Evolutionary conservation across 2,329 filamentous ascomycete genomes (phyloP).

Genomic region (Claviceps spartinae): DNA sequence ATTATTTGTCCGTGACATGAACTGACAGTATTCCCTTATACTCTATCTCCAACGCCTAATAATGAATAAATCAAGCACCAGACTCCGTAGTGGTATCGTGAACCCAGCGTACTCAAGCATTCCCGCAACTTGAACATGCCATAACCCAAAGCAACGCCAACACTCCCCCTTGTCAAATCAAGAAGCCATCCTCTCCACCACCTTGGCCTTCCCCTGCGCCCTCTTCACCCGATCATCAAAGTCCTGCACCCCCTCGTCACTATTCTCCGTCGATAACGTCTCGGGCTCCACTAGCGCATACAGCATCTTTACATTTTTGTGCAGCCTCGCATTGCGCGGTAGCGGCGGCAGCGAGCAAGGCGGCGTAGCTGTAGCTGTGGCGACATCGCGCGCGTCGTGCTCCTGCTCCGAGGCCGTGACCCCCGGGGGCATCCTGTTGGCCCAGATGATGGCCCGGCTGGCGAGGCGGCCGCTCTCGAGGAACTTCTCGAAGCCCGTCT

Average conservation of each 20-base stretch:
- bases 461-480: slow-evolving; percentile 65
- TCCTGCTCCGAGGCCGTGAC: too few species aligned
- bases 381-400: neutral
- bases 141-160: neutral
- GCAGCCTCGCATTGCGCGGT: slow-evolving; percentile 49
- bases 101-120: too few species aligned
- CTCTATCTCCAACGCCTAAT: neutral
- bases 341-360: slow-evolving; percentile 26
- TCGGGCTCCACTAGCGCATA: slow-evolving; percentile 67
- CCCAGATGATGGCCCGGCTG: slow-evolving; percentile 73
- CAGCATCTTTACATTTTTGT: slow-evolving; percentile 63
- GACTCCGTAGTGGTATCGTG: neutral
- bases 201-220: slow-evolving; percentile 69
- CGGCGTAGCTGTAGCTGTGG: neutral
- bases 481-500: slow-evolving; percentile 91
- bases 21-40: too few species aligned
- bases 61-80: neutral
- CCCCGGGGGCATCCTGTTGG: slow-evolving; percentile 43
- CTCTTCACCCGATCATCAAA: slow-evolving; percentile 81
- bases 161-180: neutral
- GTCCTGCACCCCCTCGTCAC: slow-evolving; percentile 77
- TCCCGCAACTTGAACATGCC: too few species aligned
- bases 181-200: slow-evolving; percentile 59
- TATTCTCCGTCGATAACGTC: slow-evolving; percentile 67
- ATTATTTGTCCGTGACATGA: too few species aligned